These are phyloP conservation scores for Chytriomyces sp. DNA, from an alignment of 192 early-diverging fungal genomes.

Conservation along the genomic window DNA sequence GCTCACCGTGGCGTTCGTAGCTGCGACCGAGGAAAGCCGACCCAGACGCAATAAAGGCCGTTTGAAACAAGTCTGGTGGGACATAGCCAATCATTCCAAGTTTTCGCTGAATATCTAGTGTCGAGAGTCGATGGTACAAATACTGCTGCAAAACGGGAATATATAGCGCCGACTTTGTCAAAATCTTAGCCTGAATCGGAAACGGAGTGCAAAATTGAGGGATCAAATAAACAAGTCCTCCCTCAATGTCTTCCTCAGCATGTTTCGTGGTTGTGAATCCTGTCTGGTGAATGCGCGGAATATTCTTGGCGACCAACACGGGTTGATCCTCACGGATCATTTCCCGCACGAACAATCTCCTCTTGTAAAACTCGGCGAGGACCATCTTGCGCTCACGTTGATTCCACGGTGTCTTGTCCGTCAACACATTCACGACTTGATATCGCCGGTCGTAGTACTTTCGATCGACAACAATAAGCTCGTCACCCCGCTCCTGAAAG, in stretches of 20 bases:
- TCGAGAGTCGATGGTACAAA: constrained; percentile 38
- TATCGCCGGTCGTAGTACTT: constrained; percentile 39
- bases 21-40: constrained; percentile 62
- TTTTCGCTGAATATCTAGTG: constrained; percentile 33
- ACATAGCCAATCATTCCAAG: constrained; percentile 18
- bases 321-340: constrained; percentile 36
- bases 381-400: constrained; percentile 11
- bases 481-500: constrained; percentile 4
- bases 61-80: constrained; percentile 25
- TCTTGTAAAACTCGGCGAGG: constrained; percentile 39
- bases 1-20: constrained; percentile 89
- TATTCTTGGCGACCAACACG: constrained; percentile 25
- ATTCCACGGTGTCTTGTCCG: constrained; percentile 24
- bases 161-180: constrained; percentile 22
- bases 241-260: constrained; percentile 2
- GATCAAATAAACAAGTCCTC: constrained; percentile 23
- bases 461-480: constrained; percentile 34
- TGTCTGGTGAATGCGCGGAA: constrained; percentile 41
- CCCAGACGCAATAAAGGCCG: constrained; percentile 73
- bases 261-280: not conserved
- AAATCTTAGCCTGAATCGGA: constrained; percentile 32
- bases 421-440: constrained; percentile 26
- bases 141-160: constrained; percentile 41
- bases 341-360: constrained; percentile 31
- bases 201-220: constrained; percentile 45